Evolutionary conservation across 768 basidiomycete genomes (phyloP).

Genomic region (Chlorophyllum brunneum): DNA sequence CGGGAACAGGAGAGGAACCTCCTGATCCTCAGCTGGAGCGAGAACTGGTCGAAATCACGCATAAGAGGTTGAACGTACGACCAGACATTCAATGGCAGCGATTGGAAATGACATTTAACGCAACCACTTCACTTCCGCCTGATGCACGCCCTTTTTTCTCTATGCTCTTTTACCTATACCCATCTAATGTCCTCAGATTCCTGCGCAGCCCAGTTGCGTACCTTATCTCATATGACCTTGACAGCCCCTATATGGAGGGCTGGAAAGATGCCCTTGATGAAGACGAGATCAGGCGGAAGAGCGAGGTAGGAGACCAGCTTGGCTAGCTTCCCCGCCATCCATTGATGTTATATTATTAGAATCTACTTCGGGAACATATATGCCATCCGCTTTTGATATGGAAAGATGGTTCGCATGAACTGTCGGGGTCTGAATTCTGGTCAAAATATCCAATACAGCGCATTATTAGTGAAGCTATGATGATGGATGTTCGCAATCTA

Average conservation of each 20-base stretch:
- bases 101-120: conserved; percentile 57
- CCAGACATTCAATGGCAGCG: conserved; percentile 65
- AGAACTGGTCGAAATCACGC: conserved; percentile 35
- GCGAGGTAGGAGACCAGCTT: conserved; percentile 50
- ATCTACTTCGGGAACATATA: conserved; percentile 63
- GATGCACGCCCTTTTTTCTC: conserved; percentile 69
- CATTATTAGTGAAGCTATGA: conserved; percentile 63
- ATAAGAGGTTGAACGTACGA: conserved; percentile 38
- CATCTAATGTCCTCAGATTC: conserved; percentile 83
- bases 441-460: conserved; percentile 53
- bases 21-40: conserved; percentile 34
- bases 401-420: conserved; percentile 60
- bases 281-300: conserved; percentile 64
- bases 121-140: conserved; percentile 50
- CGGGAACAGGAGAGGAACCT: conserved; percentile 26
- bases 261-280: conserved; percentile 74
- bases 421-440: conserved; percentile 67
- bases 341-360: conserved; percentile 35
- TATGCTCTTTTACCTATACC: conserved; percentile 85
- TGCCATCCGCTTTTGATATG: conserved; percentile 73
- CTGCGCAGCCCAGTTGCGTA: conserved; percentile 66
- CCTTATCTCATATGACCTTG: conserved; percentile 44
- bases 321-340: background rate
- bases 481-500: conserved; percentile 61
- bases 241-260: conserved; percentile 59